A percentile compares a stretch with the other conserved stretches of the same genome.
Conservation (phyloP, 305 asterid genomes). For the Fraxinus ornus region DNA sequence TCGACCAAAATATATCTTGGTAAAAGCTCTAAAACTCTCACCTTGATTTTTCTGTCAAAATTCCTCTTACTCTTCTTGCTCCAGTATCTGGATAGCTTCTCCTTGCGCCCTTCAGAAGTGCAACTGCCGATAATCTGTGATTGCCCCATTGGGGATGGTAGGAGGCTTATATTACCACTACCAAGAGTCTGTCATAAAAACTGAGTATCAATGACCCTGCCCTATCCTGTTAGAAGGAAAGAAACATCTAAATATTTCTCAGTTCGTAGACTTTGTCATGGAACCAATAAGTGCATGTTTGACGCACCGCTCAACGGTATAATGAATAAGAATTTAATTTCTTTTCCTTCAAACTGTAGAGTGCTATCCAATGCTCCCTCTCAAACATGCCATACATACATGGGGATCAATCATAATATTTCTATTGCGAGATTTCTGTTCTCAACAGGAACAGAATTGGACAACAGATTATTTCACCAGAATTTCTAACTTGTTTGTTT, state of each 20-base stretch:
- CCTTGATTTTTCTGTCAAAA: constrained; percentile 68
- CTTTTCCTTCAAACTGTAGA: not conserved
- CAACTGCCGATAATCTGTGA: constrained; percentile 28
- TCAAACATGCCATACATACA: not conserved
- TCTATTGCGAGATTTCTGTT: not conserved
- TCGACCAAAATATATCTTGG: not conserved
- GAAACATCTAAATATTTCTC: constrained; percentile 39
- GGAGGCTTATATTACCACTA: constrained; percentile 32
- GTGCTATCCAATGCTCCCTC: not conserved
- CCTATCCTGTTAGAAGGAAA: constrained; percentile 41
- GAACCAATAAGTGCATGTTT: constrained; percentile 21
- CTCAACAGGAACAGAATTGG: not conserved
- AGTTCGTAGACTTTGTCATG: constrained; percentile 23
- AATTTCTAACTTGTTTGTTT: not conserved
- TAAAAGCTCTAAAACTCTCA: constrained; percentile 19
- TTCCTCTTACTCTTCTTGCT: constrained; percentile 47
- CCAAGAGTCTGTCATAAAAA: constrained; percentile 54
- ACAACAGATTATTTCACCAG: not conserved
- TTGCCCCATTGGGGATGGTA: constrained; percentile 38
- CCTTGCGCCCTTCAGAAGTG: constrained; percentile 38
- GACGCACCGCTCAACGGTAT: not conserved
- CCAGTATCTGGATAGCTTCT: constrained; percentile 46
- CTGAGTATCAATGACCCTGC: constrained; percentile 37
- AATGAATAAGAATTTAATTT: not conserved
- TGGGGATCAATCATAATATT: constrained; percentile 2